Percentiles rank a stretch among this genome's conserved stretches.
phyloP scores from a whole-genome alignment of 495 filamentous ascomycete species.

The Friedmanniomyces simplex region DNA sequence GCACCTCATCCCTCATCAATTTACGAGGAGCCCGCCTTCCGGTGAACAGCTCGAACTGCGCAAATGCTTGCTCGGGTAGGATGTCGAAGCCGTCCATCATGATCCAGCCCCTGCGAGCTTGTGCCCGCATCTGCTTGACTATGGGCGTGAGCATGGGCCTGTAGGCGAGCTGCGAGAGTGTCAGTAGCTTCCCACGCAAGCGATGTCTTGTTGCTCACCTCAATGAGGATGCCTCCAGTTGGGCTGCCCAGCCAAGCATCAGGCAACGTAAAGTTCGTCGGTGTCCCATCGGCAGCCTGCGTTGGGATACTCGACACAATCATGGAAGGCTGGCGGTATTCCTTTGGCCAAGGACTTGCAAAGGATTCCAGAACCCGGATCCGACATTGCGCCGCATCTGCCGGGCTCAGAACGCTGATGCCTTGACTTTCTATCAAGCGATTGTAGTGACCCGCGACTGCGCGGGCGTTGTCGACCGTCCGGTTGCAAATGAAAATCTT shows the following conservation, averaged over 20 bases:
- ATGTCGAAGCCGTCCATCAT: constrained; percentile 73
- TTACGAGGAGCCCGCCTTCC: constrained; percentile 67
- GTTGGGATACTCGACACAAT: constrained; percentile 69
- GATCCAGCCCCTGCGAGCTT: constrained; percentile 58
- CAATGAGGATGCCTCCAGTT: constrained; percentile 71
- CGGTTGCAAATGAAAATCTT: constrained; percentile 73
- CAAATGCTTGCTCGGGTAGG: constrained; percentile 70
- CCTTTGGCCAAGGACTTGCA: constrained; percentile 54
- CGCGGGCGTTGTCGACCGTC: constrained; percentile 47
- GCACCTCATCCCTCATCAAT: constrained; percentile 60
- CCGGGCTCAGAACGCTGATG: neutral
- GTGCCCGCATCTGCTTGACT: constrained; percentile 53
- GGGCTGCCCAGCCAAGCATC: constrained; percentile 61
- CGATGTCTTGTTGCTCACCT: constrained; percentile 47
- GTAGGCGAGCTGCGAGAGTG: constrained; percentile 50
- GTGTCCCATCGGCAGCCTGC: constrained; percentile 48
- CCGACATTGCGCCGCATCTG: neutral
- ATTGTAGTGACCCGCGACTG: constrained; percentile 66
- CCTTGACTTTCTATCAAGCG: constrained; percentile 4
- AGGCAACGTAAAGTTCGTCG: constrained; percentile 67
- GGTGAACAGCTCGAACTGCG: constrained; percentile 74
- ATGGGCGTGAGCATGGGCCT: constrained; percentile 63
- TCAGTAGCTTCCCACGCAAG: constrained; percentile 18
- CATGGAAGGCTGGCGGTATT: constrained; percentile 58
- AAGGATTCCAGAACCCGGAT: constrained; percentile 46